Base-by-base conservation (phyloP, 768 basidiomycete genomes). In the Lepiota subincarnata region DNA sequence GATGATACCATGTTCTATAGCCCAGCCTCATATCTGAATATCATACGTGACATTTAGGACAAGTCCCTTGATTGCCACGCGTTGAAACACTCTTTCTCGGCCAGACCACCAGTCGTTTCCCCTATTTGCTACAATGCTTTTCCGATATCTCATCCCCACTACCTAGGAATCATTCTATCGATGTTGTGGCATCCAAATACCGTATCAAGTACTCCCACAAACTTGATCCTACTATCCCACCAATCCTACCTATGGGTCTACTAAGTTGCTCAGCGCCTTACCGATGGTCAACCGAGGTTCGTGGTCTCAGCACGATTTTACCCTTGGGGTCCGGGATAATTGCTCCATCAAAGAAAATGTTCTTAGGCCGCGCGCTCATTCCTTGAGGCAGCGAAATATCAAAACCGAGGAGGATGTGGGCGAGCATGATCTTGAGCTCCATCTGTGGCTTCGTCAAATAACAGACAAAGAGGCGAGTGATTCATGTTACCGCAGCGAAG, bases 361-460 rank as follows among this genome's bases (percentile, higher is more conserved):
- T 70, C 49, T 62, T 56, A 8, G 70, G 69, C 20, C 70, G 62
- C 26, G 58, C 35, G 13, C 45, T 58, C 28, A 66, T 50, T 13
- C 64, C 61, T 52, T 60, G 56, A 7, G 66, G 65, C 38, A 63
- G 63, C 10, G 52, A 57, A 46, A 72, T 58, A 40, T 72, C 66
- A 50, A 68, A 71, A n/a, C 66, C 62, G 40, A 70, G 63, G 8
- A 72, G 59, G 22, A 73, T 63, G 43, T 70, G 66, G 22, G 69
- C 68, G 14, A 70, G 57, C 65, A 72, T 72, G 44, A 71, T 62
- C 50, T 71, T 72, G 49, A 72, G 56, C 54, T 68, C 67, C 64
- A 66, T 70, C 73, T 73, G 40, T 42, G 12, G 12, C 6, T n/a
- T 3, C 7, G 7, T 36, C 31, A 46, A 36, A 43, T 34, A 16